Evolutionary conservation across 2,329 filamentous ascomycete species (phyloP).

Genomic region (Didymella sp.): DNA sequence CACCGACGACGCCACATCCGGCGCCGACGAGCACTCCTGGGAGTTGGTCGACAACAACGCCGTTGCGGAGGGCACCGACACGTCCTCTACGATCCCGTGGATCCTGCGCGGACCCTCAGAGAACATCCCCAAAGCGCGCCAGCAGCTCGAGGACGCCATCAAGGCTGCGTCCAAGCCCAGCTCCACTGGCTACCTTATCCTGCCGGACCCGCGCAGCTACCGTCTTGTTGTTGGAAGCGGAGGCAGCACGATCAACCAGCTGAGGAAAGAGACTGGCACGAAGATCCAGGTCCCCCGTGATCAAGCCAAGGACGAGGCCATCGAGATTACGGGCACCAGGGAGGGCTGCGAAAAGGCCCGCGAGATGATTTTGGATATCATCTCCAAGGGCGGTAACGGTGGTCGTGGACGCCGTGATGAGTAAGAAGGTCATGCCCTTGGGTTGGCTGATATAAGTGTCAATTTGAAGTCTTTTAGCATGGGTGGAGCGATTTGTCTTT

Average conservation of each 20-base stretch:
- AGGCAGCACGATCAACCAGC: constrained; percentile 89
- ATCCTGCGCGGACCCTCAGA: constrained; percentile 81
- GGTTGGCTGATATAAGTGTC: neutral
- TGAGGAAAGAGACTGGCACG: constrained; percentile 90
- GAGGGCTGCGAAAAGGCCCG: constrained; percentile 86
- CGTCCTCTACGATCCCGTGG: constrained; percentile 76
- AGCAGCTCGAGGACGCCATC: constrained; percentile 74
- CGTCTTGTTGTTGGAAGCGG: constrained; percentile 86
- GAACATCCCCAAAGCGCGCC: constrained; percentile 81
- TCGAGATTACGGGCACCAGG: constrained; percentile 82
- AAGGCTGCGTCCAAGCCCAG: constrained; percentile 72
- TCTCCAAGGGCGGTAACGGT: constrained; percentile 51
- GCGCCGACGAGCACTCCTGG: constrained; percentile 77
- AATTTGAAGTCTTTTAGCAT: constrained; percentile 3
- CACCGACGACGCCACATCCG: constrained; percentile 73
- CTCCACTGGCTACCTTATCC: constrained; percentile 83
- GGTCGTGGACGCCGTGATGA: constrained; percentile 5
- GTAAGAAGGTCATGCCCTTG: neutral
- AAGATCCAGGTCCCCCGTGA: constrained; percentile 92
- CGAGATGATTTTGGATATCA: constrained; percentile 85
- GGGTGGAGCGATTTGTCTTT: constrained; percentile 9
- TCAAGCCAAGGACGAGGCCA: constrained; percentile 77
- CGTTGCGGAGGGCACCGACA: constrained; percentile 59
- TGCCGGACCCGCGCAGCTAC: constrained; percentile 89
- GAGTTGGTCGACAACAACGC: constrained; percentile 73